Evolutionary conservation across 2,329 filamentous ascomycete species (phyloP).

Genomic region (Phialophora chinensis): DNA sequence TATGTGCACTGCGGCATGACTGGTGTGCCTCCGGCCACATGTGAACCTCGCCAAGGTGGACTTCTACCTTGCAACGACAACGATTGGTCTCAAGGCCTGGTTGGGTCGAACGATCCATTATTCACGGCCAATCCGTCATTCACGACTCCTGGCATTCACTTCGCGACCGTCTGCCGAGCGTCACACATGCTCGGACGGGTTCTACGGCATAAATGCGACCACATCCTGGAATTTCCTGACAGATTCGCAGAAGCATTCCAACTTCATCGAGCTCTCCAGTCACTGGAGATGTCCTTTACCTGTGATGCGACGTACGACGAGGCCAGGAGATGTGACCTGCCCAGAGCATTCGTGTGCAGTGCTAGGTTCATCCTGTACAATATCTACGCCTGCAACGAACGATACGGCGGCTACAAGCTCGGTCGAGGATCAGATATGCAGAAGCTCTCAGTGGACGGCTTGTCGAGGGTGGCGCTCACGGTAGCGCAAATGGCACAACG

Average conservation of each 20-base stretch:
- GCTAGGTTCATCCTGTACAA: constrained; percentile 16
- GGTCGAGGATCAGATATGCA: constrained; percentile 23
- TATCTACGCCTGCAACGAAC: constrained; percentile 25
- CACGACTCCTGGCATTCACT: constrained; percentile 39
- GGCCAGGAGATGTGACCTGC: constrained; percentile 1
- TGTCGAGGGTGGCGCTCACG: not conserved
- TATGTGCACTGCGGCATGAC: constrained; percentile 38
- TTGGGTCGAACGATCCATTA: constrained; percentile 42
- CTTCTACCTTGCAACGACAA: constrained; percentile 42
- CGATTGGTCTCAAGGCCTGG: constrained; percentile 41
- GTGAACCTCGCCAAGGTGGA: constrained; percentile 41
- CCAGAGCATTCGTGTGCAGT: constrained; percentile 11
- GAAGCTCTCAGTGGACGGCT: constrained; percentile 16
- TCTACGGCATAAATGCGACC: constrained; percentile 34
- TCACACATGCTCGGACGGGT: constrained; percentile 45
- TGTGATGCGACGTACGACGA: too few species aligned
- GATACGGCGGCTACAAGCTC: not conserved
- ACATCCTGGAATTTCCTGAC: constrained; percentile 2
- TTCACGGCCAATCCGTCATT: constrained; percentile 37
- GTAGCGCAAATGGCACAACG: constrained; percentile 8
- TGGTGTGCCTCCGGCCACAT: constrained; percentile 39
- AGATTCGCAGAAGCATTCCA: constrained; percentile 15
- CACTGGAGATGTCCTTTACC: constrained; percentile 1
- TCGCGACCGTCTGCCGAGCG: constrained; percentile 45
- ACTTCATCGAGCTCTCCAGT: constrained; percentile 15